Base-by-base conservation (phyloP, 2,329 filamentous ascomycete species). In the Xylariaceae sp. region DNA sequence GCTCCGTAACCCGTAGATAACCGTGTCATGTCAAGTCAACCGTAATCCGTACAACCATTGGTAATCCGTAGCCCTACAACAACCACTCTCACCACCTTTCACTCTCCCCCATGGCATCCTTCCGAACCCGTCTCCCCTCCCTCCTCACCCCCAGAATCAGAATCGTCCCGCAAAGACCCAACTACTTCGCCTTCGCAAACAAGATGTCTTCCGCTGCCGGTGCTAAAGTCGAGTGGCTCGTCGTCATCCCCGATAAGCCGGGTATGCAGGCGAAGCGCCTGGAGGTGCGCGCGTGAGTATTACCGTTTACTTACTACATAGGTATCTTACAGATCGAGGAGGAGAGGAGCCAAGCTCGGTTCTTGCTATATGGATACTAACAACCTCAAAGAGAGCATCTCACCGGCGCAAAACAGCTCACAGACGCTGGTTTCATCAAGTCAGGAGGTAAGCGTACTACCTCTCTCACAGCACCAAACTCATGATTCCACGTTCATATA, bases 201-300 rank as follows among this genome's bases (percentile, higher is more conserved):
- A 49, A 5, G 53, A 71, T 71, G 69, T 64, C 69, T 3, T 59
- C 67, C 45, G 57, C 65, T 51, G 56, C 64, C 9, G 61, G 67
- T 37, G 67, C 64, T 61, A 62, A 69, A 53, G 56, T 57, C 35
- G 67, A 71, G 73, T 91, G 86, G 78, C 80, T 91, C 44, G 85
- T 87, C 66, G 78, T 90, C 59, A 70, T 89, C 44, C 88, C 86
- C 10, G 88, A 90, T 73, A 82, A 85, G 72, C 80, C 85, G 1
- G 84, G 81, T 47, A 77, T 73, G 17, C 74, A 80, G 60, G 78
- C 79, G 64, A 88, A 87, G 78, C 78, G 88, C 57, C 74, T 89
- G 30, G 81, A 84, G 65, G 79, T 85, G 51, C 78, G 84, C 63
- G 72, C 77, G 84, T 87, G 71, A 67, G 82, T 76, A 17, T 9